Percentiles rank a stretch among this genome's conserved stretches.
Conservation (phyloP, 2,329 filamentous ascomycete genomes). For the Fusarium acutatum region DNA sequence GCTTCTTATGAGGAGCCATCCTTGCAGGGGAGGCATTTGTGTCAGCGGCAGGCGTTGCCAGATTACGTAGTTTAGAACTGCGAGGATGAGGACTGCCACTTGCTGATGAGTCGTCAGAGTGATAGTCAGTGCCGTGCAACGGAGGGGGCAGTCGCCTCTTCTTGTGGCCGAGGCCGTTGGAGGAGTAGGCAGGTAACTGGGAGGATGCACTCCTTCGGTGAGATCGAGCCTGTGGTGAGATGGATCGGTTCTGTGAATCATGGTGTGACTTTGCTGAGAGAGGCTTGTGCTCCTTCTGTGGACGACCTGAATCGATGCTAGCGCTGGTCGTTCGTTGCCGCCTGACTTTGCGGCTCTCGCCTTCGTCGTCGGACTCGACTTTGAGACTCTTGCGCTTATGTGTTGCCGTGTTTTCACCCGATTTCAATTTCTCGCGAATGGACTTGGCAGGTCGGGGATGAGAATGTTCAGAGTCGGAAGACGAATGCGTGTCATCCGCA, state of each 20-base stretch:
- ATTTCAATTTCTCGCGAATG: constrained; percentile 58
- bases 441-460: constrained; percentile 55
- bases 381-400: constrained; percentile 64
- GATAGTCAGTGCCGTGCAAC: constrained; percentile 69
- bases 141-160: constrained; percentile 70
- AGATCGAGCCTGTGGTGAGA: constrained; percentile 65
- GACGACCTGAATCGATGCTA: constrained; percentile 47
- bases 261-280: constrained; percentile 44
- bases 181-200: constrained; percentile 64
- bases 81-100: constrained; percentile 68
- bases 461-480: constrained; percentile 64
- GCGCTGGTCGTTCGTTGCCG: constrained; percentile 61
- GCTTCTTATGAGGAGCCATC: constrained; percentile 79
- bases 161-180: constrained; percentile 66
- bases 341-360: constrained; percentile 61
- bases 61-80: constrained; percentile 64
- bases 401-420: constrained; percentile 56
- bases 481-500: constrained; percentile 52
- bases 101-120: constrained; percentile 72
- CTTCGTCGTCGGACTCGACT: constrained; percentile 66
- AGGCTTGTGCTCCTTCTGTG: constrained; percentile 47
- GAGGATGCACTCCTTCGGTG: constrained; percentile 73
- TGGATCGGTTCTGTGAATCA: constrained; percentile 55
- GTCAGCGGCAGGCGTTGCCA: constrained; percentile 65
- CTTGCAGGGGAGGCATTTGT: constrained; percentile 73